phyloP scores from a whole-genome alignment of 352 stramenopile species.

The Pythium guiyangense region DNA sequence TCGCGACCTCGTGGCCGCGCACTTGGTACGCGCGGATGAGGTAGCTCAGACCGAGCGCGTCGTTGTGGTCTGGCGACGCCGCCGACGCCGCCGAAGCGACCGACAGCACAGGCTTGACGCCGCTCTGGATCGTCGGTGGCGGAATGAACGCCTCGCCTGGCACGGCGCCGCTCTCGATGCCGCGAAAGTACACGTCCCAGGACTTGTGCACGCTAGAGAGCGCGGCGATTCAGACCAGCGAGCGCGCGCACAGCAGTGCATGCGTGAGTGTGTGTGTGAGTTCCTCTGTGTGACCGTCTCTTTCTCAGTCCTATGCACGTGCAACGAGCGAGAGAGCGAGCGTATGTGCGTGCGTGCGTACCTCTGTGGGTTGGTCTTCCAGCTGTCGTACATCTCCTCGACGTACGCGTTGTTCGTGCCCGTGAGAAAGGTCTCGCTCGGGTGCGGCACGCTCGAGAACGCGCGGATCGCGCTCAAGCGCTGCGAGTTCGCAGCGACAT shows the following conservation, averaged over 20 bases:
- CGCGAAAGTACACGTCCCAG: constrained; percentile 85
- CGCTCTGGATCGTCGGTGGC: constrained; percentile 68
- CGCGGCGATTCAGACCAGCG: too few relatives aligned
- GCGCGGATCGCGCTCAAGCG: constrained; percentile 25
- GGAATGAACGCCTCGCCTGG: constrained; percentile 82
- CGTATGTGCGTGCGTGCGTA: constrained; percentile 7
- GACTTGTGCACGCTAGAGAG: constrained; percentile 72
- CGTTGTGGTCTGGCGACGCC: constrained; percentile 48
- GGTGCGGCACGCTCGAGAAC: constrained; percentile 66
- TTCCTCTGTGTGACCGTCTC: not conserved
- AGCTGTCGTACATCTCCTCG: constrained; percentile 97
- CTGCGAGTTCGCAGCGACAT: not conserved
- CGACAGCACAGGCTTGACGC: constrained; percentile 61
- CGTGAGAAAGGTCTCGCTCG: constrained; percentile 91
- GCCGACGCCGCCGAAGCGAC: constrained; percentile 23
- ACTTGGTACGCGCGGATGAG: constrained; percentile 98
- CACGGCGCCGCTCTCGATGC: constrained; percentile 74
- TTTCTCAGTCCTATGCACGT: not conserved
- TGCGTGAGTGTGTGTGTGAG: too few relatives aligned
- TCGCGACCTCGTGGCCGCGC: constrained; percentile 93
- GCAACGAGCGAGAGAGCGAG: not conserved
- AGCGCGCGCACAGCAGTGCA: too few relatives aligned
- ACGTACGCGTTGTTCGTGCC: constrained; percentile 95
- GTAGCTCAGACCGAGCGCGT: constrained; percentile 92
- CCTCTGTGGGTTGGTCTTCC: constrained; percentile 86